Evolutionary conservation across 768 basidiomycete genomes (phyloP), one percentile per base, ranked within the genome.

Genomic region (Cubamyces sp.): DNA sequence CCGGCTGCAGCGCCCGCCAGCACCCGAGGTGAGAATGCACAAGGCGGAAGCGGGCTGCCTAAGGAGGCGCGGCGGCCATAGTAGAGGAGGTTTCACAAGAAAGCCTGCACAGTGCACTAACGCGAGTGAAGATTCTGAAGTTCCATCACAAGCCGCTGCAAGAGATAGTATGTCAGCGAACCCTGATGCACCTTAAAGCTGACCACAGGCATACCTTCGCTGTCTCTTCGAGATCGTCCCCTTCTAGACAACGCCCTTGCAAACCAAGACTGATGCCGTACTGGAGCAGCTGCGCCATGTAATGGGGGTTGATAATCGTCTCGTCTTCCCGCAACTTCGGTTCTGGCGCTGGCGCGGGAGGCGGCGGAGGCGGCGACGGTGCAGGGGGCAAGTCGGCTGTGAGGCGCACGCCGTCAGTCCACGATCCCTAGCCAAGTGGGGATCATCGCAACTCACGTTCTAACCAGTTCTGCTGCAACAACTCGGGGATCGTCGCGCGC

Each of bases 381-480:
- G 58, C 28, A 72, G 69, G 15, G 3, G 73, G 57, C 54, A 69
- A 66, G 18, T 74, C 73, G 76, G 42, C 45, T 43, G 6, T 8
- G 23, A n/a, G n/a, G 46, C 25, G 3, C 25, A n/a, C 34, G 14
- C 26, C 41, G 19, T 47, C 45, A 49, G 25, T 34, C 57, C 52
- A 45, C 49, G 47, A 68, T 48, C 39, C 16, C 54, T n/a, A 16
- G 34, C 51, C 18, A 52, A 40, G 49, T 5, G 39, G 23, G 28
- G 6, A 11, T 5, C 37, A n/a, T 16, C 1, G 15, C 30, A 19
- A 78, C 80, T 70, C 61, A 86, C 86, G 75, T 71, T 85, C 84
- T 61, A 95, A 71, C 89, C 95, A 96, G 58, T 86, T 86, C 68
- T 95, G 87, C 51, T 85, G 83, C 68, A 98, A 72, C 70, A 99